Percentiles rank a stretch among this genome's conserved stretches.
phyloP scores from a whole-genome alignment of 2,329 filamentous ascomycete genomes.

The Cordyceps javanica region DNA sequence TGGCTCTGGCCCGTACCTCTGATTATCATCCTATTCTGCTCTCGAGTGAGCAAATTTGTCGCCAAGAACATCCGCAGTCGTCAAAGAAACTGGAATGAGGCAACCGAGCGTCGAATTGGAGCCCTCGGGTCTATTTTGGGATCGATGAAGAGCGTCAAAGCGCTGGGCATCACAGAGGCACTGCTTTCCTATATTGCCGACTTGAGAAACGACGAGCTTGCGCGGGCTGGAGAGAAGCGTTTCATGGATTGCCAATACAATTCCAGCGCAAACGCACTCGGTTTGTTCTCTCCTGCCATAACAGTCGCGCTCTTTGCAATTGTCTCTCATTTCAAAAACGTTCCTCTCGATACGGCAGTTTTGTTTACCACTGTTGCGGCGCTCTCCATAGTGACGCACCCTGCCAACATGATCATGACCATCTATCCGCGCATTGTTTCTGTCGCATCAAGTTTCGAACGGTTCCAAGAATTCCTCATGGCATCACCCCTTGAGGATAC shows the following conservation, averaged over 20 bases:
- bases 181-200: not conserved
- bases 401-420: conserved; percentile 19
- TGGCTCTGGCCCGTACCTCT: conserved; percentile 37
- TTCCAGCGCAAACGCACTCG: conserved; percentile 9
- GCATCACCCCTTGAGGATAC: not conserved
- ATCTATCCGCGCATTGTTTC: conserved; percentile 12
- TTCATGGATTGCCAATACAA: conserved; percentile 11
- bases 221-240: not conserved
- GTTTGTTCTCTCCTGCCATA: conserved; percentile 8
- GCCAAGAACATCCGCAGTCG: conserved; percentile 28
- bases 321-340: not conserved
- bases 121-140: conserved; percentile 28
- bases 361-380: conserved; percentile 9
- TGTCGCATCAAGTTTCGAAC: conserved; percentile 8
- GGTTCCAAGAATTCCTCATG: conserved; percentile 7
- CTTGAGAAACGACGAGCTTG: not conserved
- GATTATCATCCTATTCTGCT: conserved; percentile 35
- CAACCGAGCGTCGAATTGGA: conserved; percentile 34
- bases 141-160: conserved; percentile 13
- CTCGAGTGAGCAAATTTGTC: conserved; percentile 34
- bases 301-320: conserved; percentile 7
- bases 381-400: conserved; percentile 14
- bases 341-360: conserved; percentile 2
- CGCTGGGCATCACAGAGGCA: conserved; percentile 4
- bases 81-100: conserved; percentile 34